These are phyloP conservation scores for Calocera cornea DNA, from an alignment of 768 basidiomycete species.

Conservation along the genomic window DNA sequence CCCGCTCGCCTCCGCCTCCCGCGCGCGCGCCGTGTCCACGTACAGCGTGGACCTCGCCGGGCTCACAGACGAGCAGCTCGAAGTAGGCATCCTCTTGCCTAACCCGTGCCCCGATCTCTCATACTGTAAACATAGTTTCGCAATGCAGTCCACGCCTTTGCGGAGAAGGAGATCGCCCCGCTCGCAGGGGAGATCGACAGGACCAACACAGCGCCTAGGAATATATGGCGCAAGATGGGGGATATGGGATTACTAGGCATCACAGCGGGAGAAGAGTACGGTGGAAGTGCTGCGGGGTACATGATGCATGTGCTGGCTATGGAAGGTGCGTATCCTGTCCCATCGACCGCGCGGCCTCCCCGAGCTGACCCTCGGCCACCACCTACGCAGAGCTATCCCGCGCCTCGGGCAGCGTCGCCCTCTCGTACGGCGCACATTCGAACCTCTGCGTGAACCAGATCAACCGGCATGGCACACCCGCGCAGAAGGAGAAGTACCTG, in stretches of 20 bases:
- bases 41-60: conserved; percentile 66
- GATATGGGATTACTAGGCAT: conserved; percentile 81
- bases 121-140: conserved; percentile 50
- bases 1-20: neutral
- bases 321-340: conserved; percentile 41
- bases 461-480: conserved; percentile 66
- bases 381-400: conserved; percentile 51
- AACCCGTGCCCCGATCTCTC: neutral
- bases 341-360: neutral
- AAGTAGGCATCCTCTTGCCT: conserved; percentile 33
- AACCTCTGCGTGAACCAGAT: conserved; percentile 75
- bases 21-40: conserved; percentile 20
- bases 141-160: conserved; percentile 63
- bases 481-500: conserved; percentile 75
- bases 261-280: conserved; percentile 66
- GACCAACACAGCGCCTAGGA: conserved; percentile 74
- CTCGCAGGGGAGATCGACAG: conserved; percentile 75
- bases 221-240: conserved; percentile 79
- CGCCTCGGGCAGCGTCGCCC: conserved; percentile 81
- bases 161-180: conserved; percentile 72
- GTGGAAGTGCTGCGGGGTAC: conserved; percentile 75
- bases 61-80: conserved; percentile 62
- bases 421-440: conserved; percentile 86
- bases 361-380: neutral
- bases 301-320: conserved; percentile 82